A percentile compares a stretch with the other conserved stretches of the same genome.
phyloP scores from a whole-genome alignment of 257 asterid genomes.

The Plantago elongata region DNA sequence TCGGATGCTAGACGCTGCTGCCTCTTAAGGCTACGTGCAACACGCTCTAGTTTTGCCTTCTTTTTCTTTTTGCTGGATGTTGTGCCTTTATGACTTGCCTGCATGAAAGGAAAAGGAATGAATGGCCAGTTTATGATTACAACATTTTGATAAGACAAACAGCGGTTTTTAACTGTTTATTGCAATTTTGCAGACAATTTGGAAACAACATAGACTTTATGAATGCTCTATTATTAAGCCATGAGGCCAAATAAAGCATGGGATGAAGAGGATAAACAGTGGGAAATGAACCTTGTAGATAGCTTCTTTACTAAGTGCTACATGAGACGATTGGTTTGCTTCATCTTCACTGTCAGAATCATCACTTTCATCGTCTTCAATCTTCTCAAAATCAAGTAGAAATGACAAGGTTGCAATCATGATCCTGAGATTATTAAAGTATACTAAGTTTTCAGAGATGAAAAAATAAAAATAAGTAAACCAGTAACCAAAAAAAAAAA shows the following conservation, averaged over 20 bases:
- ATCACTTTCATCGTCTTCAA: constrained; percentile 68
- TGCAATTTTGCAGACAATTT: too few relatives aligned
- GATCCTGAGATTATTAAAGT: constrained; percentile 55
- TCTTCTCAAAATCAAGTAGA: constrained; percentile 89
- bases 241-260: background rate
- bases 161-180: too few relatives aligned
- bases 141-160: too few relatives aligned
- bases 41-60: constrained; percentile 92
- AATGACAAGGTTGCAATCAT: constrained; percentile 86
- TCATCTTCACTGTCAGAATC: constrained; percentile 79
- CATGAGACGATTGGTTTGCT: constrained; percentile 44
- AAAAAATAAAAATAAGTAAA: constrained; percentile 4
- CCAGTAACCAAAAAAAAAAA: background rate
- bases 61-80: constrained; percentile 94
- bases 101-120: background rate
- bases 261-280: constrained; percentile 2
- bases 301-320: constrained; percentile 69
- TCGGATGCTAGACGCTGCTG: constrained; percentile 75
- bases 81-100: constrained; percentile 93
- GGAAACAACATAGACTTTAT: too few relatives aligned
- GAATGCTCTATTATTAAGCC: too few relatives aligned
- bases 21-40: constrained; percentile 86
- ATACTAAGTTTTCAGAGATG: constrained; percentile 11
- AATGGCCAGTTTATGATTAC: too few relatives aligned
- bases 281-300: constrained; percentile 69